Evolutionary conservation across 176 grass and related monocot genomes (phyloP).

Genomic region (Hordeum vulgare): MorexV3_pseudomolecules_assembly NC_058523.1:560488771-560489270

Average conservation of each 20-base stretch:
- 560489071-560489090: constrained; percentile 16
- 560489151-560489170: constrained; percentile 26
- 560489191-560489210: constrained; percentile 18
- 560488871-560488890: too few species aligned
- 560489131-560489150: constrained; percentile 25
- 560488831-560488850: too few species aligned
- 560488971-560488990: too few species aligned
- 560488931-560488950: too few species aligned
- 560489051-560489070: constrained; percentile 67
- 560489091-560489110: constrained; percentile 32
- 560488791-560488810: too few species aligned
- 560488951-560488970: too few species aligned
- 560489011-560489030: constrained; percentile 39
- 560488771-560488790: too few species aligned
- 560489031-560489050: constrained; percentile 49
- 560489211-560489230: constrained; percentile 19
- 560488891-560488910: too few species aligned
- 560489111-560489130: constrained; percentile 33
- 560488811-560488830: too few species aligned
- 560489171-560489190: constrained; percentile 45
- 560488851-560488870: too few species aligned
- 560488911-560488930: too few species aligned
- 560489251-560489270: constrained; percentile 16
- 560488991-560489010: constrained; percentile 19
- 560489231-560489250: constrained; percentile 67